Evolutionary conservation across 371 early-diverging fungal genomes (phyloP).

Genomic region (Rhizopus microsporus): DNA sequence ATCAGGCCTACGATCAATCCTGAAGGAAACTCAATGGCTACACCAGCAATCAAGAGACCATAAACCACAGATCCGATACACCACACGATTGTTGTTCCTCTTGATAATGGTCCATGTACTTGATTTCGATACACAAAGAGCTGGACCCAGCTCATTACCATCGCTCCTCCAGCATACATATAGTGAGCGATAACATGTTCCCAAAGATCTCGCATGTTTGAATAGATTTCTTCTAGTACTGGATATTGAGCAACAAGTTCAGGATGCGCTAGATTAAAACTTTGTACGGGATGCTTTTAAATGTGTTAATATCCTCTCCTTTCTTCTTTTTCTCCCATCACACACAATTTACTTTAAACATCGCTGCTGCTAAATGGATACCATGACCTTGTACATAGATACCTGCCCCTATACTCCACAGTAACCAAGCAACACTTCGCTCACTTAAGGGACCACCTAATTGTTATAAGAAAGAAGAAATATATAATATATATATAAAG

Average conservation of each 20-base stretch:
- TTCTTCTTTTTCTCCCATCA: not conserved
- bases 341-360: conserved; percentile 40
- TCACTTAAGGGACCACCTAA: conserved; percentile 37
- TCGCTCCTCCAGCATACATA: conserved; percentile 59
- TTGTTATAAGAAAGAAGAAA: not conserved
- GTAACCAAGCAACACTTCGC: conserved; percentile 35
- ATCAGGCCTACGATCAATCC: conserved; percentile 43
- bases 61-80: conserved; percentile 37
- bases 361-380: conserved; percentile 44
- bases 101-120: conserved; percentile 33
- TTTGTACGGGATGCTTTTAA: conserved; percentile 47
- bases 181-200: conserved; percentile 63
- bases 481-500: not conserved
- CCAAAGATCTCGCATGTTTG: conserved; percentile 55
- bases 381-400: conserved; percentile 53
- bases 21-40: conserved; percentile 48
- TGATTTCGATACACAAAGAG: conserved; percentile 51
- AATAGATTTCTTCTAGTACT: conserved; percentile 47
- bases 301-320: not conserved
- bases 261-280: conserved; percentile 40
- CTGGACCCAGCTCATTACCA: conserved; percentile 62
- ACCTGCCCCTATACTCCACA: conserved; percentile 45
- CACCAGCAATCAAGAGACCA: conserved; percentile 43
- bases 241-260: conserved; percentile 40
- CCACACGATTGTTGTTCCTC: conserved; percentile 28